Evolutionary conservation across 2,329 filamentous ascomycete genomes (phyloP), one percentile per base, ranked within the genome.

Genomic region (Paradendryphiella salina): DNA sequence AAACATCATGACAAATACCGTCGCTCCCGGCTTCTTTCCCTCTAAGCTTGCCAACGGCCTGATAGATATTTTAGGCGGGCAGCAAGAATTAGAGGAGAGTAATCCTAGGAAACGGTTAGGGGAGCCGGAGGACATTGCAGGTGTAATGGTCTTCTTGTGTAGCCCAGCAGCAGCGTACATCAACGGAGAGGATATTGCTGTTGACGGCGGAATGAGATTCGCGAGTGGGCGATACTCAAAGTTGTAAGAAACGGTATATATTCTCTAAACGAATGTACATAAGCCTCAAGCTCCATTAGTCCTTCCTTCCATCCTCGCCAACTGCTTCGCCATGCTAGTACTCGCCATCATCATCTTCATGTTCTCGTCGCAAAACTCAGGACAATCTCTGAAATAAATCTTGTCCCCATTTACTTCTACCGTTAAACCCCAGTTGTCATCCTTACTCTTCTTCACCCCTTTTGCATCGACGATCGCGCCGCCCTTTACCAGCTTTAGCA

Each of bases 21-120:
- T 75, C 17, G 69, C 72, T 2, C 73, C 73, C 3, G 73, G 73
- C 34, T 75, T 75, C 56, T 72, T 75, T 54, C 70, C 70, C 1
- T 71, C 69, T 4, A 72, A 73, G 40, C 52, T 73, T 6, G 70
- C 71, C 2, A 69, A 70, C 26, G 70, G 68, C 3, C 53, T 74
- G 40, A 75, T 75, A 33, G 69, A 74, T 14, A 63, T 64, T 14
- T 52, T 73, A 3, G 73, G 72, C 3, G 72, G 72, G 10, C 71
- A 74, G 3, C 74, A 82, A 63, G 78, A 65, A 36, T 44, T 73
- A 11, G 60, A 66, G 21, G 59, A 68, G 14, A 54, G 41, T 11
- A 73, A 71, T 42, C 71, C 71, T 0, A 54, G 70, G 2, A 65
- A 64, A 44, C 56, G 68, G 29, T 46, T 73, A 3, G 71, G 71